A percentile compares a stretch with the other conserved stretches of the same genome.
Conservation (phyloP, 192 early-diverging fungal species). For the Coemansia nantahalensis region DNA sequence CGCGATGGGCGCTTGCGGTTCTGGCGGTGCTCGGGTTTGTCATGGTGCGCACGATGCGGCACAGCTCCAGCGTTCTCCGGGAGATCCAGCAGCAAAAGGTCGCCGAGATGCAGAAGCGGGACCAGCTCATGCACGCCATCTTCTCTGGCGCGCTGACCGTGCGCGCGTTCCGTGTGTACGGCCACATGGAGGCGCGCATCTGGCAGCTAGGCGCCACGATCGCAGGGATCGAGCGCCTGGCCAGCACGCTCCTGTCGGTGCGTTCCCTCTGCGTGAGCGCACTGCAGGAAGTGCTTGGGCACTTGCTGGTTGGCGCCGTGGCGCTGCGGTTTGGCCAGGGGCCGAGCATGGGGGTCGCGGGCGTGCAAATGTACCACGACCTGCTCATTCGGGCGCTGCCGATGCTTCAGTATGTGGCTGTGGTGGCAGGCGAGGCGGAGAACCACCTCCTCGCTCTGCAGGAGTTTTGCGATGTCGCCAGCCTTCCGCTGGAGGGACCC, state of each 20-base stretch:
- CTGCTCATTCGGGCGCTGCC: slow-evolving; percentile 9
- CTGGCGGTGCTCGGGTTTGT: background rate
- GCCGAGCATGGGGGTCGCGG: slow-evolving; percentile 1
- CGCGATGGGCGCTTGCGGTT: slow-evolving; percentile 6
- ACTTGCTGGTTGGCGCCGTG: slow-evolving; percentile 11
- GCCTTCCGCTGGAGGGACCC: slow-evolving; percentile 11
- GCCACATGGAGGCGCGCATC: slow-evolving; percentile 6
- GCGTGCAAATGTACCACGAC: slow-evolving; percentile 20
- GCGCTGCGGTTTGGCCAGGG: slow-evolving; percentile 1
- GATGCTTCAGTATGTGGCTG: slow-evolving; percentile 5
- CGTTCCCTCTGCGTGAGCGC: background rate
- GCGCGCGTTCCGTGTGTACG: slow-evolving; percentile 15
- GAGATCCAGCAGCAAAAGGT: slow-evolving; percentile 4
- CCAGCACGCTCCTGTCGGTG: slow-evolving; percentile 7
- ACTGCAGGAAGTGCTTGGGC: slow-evolving; percentile 8
- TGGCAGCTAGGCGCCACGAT: background rate
- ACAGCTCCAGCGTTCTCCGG: background rate
- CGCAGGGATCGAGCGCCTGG: slow-evolving; percentile 11
- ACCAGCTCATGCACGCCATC: background rate
- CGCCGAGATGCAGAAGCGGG: background rate
- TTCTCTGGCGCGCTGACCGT: slow-evolving; percentile 30
- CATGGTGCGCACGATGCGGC: background rate
- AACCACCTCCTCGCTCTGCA: slow-evolving; percentile 16
- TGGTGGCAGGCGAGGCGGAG: background rate
- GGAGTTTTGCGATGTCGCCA: slow-evolving; percentile 13